These are phyloP conservation scores for Coemansia sp. DNA, from an alignment of 192 early-diverging fungal species.

Conservation along the genomic window DNA sequence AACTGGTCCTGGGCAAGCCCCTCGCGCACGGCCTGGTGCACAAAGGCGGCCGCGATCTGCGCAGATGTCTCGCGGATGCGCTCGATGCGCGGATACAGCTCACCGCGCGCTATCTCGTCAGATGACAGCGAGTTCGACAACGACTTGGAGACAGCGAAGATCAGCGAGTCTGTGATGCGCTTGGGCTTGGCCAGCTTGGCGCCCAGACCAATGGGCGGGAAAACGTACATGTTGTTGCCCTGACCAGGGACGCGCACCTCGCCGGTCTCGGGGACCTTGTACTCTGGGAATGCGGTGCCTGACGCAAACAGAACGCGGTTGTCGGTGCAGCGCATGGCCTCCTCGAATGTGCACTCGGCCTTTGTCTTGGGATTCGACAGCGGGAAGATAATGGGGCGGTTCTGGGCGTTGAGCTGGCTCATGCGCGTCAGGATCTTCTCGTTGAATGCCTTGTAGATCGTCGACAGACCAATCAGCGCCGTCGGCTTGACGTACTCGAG, in stretches of 20 bases:
- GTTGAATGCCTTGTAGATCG: conserved; percentile 77
- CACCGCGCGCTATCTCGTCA: conserved; percentile 67
- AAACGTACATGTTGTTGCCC: conserved; percentile 97
- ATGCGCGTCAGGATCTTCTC: conserved; percentile 70
- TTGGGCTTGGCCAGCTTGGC: conserved; percentile 70
- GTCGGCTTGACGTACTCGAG: conserved; percentile 89
- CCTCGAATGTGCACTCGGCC: conserved; percentile 94
- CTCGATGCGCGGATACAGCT: conserved; percentile 81
- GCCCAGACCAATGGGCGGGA: conserved; percentile 93
- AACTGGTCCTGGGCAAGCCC: conserved; percentile 57
- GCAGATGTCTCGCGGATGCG: conserved; percentile 86
- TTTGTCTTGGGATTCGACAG: conserved; percentile 85
- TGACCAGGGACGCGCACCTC: conserved; percentile 67
- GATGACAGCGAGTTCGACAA: conserved; percentile 72
- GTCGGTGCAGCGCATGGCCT: conserved; percentile 82
- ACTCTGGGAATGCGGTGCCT: conserved; percentile 88
- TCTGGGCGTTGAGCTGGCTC: conserved; percentile 62
- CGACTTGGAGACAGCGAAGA: conserved; percentile 76
- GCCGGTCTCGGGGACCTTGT: conserved; percentile 60
- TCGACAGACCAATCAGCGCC: conserved; percentile 83
- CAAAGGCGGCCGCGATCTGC: conserved; percentile 78
- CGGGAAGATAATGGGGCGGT: conserved; percentile 86
- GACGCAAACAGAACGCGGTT: conserved; percentile 93
- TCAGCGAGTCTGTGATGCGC: conserved; percentile 75
- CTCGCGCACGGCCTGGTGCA: conserved; percentile 67